Conservation (phyloP, 1,284 basidiomycete species). For the Sanghuangporus sanghuang region DNA sequence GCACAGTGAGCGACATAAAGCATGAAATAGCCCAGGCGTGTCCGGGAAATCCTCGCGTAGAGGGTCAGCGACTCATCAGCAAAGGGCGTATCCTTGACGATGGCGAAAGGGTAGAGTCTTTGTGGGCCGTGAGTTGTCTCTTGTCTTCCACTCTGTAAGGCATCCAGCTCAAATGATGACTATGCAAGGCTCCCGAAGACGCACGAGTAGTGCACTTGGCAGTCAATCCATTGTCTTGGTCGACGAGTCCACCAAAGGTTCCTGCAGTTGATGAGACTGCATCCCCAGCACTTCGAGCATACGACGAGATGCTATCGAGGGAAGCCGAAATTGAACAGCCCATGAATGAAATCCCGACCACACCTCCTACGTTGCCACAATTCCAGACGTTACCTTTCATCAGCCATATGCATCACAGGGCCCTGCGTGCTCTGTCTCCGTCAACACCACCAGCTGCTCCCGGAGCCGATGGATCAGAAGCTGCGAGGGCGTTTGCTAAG, state of each 20-base stretch:
- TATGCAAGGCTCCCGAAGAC: slow-evolving; percentile 45
- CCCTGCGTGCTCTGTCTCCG: slow-evolving; percentile 28
- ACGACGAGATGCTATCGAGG: background rate
- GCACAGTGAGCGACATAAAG: slow-evolving; percentile 62
- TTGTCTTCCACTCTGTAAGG: background rate
- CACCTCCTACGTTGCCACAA: background rate
- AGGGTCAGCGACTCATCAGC: slow-evolving; percentile 72
- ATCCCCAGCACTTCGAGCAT: background rate
- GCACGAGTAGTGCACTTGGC: slow-evolving; percentile 65
- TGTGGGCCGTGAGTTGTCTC: slow-evolving; percentile 57
- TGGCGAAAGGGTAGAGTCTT: slow-evolving; percentile 54
- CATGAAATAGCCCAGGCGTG: slow-evolving; percentile 56
- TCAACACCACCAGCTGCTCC: slow-evolving; percentile 17
- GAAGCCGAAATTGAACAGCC: background rate
- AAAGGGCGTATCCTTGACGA: slow-evolving; percentile 63
- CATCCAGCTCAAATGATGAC: background rate
- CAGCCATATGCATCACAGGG: slow-evolving; percentile 29
- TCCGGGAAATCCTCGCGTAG: slow-evolving; percentile 56
- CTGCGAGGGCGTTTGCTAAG: slow-evolving; percentile 25
- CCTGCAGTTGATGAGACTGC: slow-evolving; percentile 12
- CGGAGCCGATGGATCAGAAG: slow-evolving; percentile 19
- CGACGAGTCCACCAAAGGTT: slow-evolving; percentile 39
- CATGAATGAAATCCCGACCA: background rate
- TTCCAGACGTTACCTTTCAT: slow-evolving; percentile 20
- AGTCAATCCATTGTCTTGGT: slow-evolving; percentile 73